Evolutionary conservation across 345 rosid genomes (phyloP), one percentile per base, ranked within the genome.

Genomic region (Hypericum perforatum): DNA sequence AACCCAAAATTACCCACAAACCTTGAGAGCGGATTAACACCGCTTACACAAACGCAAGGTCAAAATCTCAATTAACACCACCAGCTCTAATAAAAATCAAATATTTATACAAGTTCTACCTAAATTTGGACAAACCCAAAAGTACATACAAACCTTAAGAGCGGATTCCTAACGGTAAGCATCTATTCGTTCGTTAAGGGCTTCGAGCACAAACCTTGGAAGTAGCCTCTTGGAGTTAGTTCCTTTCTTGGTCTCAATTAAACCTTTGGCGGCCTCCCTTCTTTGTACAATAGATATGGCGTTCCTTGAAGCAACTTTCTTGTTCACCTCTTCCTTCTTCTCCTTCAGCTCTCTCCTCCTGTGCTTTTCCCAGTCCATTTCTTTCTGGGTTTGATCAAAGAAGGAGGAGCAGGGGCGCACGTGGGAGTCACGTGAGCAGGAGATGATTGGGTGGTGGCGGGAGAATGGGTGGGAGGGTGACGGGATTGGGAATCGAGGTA

Each of bases 131-230:
- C 32, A 22, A 22, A 22, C 32, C 32, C 32, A 8, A 16, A 7
- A n/a, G 22, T 44, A 9, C 37, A 53, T 0, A 0, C 40, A n/a
- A 0, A 78, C 97, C 86, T 77, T 78, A 54, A 90, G 94, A 64
- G 95, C 91, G 52, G 97, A 90, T 54, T 82, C 85, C 97, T 95
- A 90, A 0, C 91, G 86, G 60, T 82, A 67, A 58, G 94, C 94
- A 7, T 86, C 80, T 45, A 86, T 81, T 53, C 95, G 61, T 39
- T 90, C 97, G 50, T 80, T 83, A 63, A 90, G 95, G 58, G 91
- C 79, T 64, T 90, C 95, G 11, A 90, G 91, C 29, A 90, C 86
- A 2, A 91, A 84, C 66, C 68, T 70, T 0, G 97, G 97, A 41
- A 82, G 86, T 58, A 90, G 69, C 53, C 71, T 82, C 71, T 81